Evolutionary conservation across 768 basidiomycete species (phyloP), one percentile per base, ranked within the genome.

Genomic region (Rossbeevera mucosa): DNA sequence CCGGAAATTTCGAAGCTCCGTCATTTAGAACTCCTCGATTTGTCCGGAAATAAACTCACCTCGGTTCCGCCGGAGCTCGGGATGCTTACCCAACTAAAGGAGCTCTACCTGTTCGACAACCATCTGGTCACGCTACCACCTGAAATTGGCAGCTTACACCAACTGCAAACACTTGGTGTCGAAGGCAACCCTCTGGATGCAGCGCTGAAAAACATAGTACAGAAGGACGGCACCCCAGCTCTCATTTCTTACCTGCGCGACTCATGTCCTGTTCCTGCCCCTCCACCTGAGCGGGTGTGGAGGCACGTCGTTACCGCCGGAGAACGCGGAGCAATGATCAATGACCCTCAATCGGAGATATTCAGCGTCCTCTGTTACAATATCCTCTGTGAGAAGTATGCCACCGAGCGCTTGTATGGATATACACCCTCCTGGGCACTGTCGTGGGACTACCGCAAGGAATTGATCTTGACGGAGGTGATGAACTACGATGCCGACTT

Each of bases 381-480:
- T 71, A 94, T 98, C 56, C 82, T 99, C 11, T 94, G 91, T 70
- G 91, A 95, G 65, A 81, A 83, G 65, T 88, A 81, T 61, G 96
- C 96, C 13, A 94, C 94, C 26, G 82, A 87, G 60, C 77, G 82
- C 58, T 70, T 94, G 67, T 99, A 98, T 67, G 93, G 92, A 1
- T 99, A 99, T 70, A 98, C 96, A 0, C 96, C 96, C 1, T 78
- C 85, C 1, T 98, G 96, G 95, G 96, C 96, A 0, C 76, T 99
- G 33, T 76, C 81, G n/a, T 99, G 96, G 96, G 82, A 87, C 42
- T 97, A 94, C 65, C 82, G 96, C 54, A 93, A 90, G 70, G 88
- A 91, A 48, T 73, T 88, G 52, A 92, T 99, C 57, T 65, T 96
- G 59, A 79, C 83, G 30, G 94, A 99, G 72, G 75, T 97, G 45